Evolutionary conservation across 495 filamentous ascomycete genomes (phyloP), one percentile per base, ranked within the genome.

Genomic region (Tuber melanosporum): DNA sequence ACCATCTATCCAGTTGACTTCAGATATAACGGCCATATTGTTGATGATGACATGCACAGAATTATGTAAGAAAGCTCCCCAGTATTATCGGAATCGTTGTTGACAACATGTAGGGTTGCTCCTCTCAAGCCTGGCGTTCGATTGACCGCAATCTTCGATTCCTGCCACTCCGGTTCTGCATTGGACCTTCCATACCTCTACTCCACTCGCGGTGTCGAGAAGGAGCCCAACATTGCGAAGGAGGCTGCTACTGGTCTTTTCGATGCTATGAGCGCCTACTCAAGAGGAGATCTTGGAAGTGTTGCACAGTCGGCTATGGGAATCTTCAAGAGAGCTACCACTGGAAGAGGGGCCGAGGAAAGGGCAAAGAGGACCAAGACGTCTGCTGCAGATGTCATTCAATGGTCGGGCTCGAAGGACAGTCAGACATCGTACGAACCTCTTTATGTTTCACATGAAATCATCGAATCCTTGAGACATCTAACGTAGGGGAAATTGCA

Each of bases 1-100:
- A 96, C 97, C 69, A 96, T 99, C 82, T 99, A 98, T 84, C 95
- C 95, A 4, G 94, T 98, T 7, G 95, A 99, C 84, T 98, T 97
- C 88, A 88, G 93, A 57, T 88, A 89, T 74, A 91, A 91, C 66
- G 95, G 95, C 5, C 95, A 98, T 84, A 97, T 99, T 80, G 94
- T 96, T 75, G 95, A 99, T 84, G 95, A 99, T 81, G 95, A 98
- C 86, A 97, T 99, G 94, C 95, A 99, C 84, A 88, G 92, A 73
- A 98, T 98, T 84, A 96, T 99, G 94, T 87, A 76, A 71, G 79
- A 17, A 66, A 12, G 20, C 66, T 47, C 52, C 1, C n/a, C n/a
- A 42, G 36, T 70, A 74, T 75, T 41, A 20, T 44, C 5, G n/a
- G 22, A 62, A 32, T 19, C 47, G 42, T 43, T 80, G 15, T 74